Evolutionary conservation across 345 rosid species (phyloP), one percentile per base, ranked within the genome.

Genomic region (Gossypium anomalum): DNA sequence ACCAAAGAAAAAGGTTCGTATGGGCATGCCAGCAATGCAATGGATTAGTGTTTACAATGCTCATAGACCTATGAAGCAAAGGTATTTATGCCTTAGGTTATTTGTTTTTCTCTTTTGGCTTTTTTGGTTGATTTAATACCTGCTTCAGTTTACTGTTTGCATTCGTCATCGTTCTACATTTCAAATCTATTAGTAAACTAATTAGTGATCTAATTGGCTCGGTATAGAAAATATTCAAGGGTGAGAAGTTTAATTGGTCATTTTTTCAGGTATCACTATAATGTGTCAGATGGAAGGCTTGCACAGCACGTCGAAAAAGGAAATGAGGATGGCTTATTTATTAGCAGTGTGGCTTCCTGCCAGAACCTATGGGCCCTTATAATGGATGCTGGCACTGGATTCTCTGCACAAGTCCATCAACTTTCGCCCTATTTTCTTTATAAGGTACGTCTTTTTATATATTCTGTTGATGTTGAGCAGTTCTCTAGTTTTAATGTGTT

Each of bases 341-440:
- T 90, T 74, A 90, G 93, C 82, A 70, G 91, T 48, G 85, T 90
- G 47, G 91, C 90, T 62, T 87, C 90, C 1, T 85, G 80, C 78
- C 86, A 85, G 75, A 89, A 81, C 75, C 82, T 89, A 1, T 90
- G 96, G 96, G 93, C 93, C 72, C 73, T 90, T 59, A 82, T 89
- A 69, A 89, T 90, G 96, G 96, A 90, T 70, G 95, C 89, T 38
- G 91, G 92, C 60, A 86, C 92, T 68, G 88, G 86, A 71, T 90
- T 78, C 72, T 57, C 76, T 57, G 75, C 88, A 51, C 96, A 90
- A 87, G 88, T 90, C 67, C 86, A 86, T 76, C 83, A 87, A 67
- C 88, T 82, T 29, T 89, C 96, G 2, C 85, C 88, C 4, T 47
- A 7, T 73, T 90, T 90, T 78, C 89, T 87, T 63, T 84, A 80